Evolutionary conservation across 139 green algal genomes (phyloP).

Genomic region (Eudorina sp.): DNA sequence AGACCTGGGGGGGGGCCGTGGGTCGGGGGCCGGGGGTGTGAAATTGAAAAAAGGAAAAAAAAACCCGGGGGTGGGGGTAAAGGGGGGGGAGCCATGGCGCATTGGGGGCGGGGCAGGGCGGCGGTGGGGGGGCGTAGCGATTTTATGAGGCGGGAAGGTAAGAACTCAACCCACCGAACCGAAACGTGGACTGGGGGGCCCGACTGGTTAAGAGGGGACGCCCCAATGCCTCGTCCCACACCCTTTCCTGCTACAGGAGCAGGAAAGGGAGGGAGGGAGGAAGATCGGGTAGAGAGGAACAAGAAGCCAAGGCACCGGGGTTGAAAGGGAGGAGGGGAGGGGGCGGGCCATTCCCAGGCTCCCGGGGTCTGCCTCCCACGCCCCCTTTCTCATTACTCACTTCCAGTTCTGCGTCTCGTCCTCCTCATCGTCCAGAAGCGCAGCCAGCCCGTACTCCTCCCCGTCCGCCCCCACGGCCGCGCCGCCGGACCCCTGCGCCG

Average conservation of each 20-base stretch:
- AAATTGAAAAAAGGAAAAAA: background rate
- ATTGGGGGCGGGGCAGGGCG: background rate
- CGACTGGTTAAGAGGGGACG: no score
- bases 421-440: constrained; percentile 17
- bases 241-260: no score
- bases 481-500: background rate
- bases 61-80: no score
- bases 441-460: background rate
- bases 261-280: no score
- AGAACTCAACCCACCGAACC: no score
- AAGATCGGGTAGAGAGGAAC: no score
- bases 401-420: constrained; percentile 32
- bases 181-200: no score
- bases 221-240: no score
- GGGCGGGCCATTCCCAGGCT: background rate
- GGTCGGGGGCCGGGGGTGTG: background rate
- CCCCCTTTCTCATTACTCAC: background rate
- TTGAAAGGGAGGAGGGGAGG: background rate
- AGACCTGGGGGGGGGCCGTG: background rate
- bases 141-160: background rate
- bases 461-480: background rate
- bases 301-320: no score
- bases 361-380: background rate
- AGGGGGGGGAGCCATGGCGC: background rate
- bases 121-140: background rate